phyloP scores from a whole-genome alignment of 1,284 basidiomycete genomes.

The Microstroma glucosiphilum region DNA sequence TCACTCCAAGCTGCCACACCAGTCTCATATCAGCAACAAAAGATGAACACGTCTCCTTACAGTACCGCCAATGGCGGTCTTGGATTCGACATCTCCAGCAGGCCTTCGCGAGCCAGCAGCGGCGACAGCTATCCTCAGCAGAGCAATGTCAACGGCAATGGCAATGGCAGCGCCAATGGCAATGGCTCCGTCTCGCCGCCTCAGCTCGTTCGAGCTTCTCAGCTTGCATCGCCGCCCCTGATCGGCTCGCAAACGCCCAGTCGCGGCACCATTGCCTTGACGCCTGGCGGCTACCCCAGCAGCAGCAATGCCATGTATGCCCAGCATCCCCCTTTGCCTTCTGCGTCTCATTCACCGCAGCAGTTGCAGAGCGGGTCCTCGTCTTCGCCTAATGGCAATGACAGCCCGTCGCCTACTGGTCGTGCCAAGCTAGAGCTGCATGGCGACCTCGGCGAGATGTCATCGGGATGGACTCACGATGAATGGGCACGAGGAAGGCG shows the following conservation, averaged over 20 bases:
- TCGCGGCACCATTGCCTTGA: background rate
- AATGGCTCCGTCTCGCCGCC: background rate
- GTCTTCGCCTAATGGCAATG: background rate
- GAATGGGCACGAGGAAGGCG: constrained; percentile 56
- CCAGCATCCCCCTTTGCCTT: no score
- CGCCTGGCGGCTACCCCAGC: background rate
- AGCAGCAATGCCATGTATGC: no score
- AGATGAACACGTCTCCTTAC: background rate
- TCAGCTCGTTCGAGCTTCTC: background rate
- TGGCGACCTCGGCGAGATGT: constrained; percentile 56
- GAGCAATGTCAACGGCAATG: no score
- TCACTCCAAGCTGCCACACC: no score
- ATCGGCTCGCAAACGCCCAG: background rate
- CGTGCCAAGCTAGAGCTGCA: constrained; percentile 48
- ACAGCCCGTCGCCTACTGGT: background rate
- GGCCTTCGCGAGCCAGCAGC: no score
- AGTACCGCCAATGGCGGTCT: background rate
- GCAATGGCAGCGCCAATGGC: background rate
- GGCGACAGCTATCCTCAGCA: no score
- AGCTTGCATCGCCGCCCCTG: background rate
- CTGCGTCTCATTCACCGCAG: no score
- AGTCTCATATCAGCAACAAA: background rate
- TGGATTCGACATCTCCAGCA: background rate
- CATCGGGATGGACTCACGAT: constrained; percentile 56
- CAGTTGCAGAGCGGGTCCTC: no score